Evolutionary conservation across 495 filamentous ascomycete species (phyloP).

Genomic region (Podospora pseudopauciseta): DNA sequence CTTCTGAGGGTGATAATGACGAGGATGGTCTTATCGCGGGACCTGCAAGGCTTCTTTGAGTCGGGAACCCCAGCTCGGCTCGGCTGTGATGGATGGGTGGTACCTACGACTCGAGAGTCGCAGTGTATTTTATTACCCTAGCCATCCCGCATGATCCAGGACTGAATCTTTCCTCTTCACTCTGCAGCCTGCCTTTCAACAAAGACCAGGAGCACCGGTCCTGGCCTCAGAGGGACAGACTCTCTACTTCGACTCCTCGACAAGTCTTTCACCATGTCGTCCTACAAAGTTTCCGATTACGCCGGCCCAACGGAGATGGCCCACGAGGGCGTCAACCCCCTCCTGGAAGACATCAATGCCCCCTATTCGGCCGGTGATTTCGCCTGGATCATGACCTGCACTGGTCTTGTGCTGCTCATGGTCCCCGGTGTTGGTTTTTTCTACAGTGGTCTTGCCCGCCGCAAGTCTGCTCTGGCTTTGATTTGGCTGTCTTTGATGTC

Average conservation of each 20-base stretch:
- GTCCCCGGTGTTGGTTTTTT: slow-evolving; percentile 99
- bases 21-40: slow-evolving; percentile 21
- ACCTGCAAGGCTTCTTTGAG: neutral
- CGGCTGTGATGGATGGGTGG: slow-evolving; percentile 1
- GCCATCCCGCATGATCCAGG: slow-evolving; percentile 19
- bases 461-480: slow-evolving; percentile 90
- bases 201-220: slow-evolving; percentile 1
- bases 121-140: slow-evolving; percentile 26
- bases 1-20: slow-evolving; percentile 10
- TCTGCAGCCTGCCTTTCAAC: slow-evolving; percentile 8
- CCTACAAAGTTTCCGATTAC: slow-evolving; percentile 52
- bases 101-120: slow-evolving; percentile 4
- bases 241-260: neutral
- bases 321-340: slow-evolving; percentile 68
- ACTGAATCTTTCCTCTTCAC: slow-evolving; percentile 11
- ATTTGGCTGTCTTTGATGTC: slow-evolving; percentile 98
- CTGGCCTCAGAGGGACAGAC: slow-evolving; percentile 9
- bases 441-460: slow-evolving; percentile 94
- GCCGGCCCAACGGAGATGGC: slow-evolving; percentile 52
- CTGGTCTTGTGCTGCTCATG: slow-evolving; percentile 93
- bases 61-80: slow-evolving; percentile 7
- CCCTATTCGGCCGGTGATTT: slow-evolving; percentile 86
- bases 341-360: slow-evolving; percentile 71
- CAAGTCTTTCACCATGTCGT: slow-evolving; percentile 28
- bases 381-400: slow-evolving; percentile 82